phyloP scores from a whole-genome alignment of 257 asterid genomes.

The Fraxinus americana region DNA sequence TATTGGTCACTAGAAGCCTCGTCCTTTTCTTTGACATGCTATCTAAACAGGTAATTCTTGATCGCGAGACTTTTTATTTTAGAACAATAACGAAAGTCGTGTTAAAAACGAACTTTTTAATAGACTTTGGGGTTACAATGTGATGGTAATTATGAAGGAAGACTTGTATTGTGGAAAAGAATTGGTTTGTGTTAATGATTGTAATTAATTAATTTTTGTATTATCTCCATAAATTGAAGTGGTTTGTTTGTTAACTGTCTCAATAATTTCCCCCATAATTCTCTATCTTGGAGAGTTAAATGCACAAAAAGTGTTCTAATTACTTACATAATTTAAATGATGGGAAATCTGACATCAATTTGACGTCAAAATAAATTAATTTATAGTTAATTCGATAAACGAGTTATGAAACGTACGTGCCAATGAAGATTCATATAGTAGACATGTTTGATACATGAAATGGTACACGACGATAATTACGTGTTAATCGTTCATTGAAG shows the following conservation, averaged over 20 bases:
- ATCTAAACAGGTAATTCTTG: not conserved
- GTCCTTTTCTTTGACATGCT: too few species aligned
- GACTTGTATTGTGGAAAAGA: constrained; percentile 32
- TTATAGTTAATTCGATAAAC: not conserved
- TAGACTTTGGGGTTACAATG: not conserved
- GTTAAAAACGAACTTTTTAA: not conserved
- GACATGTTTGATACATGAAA: too few species aligned
- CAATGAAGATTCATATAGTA: too few species aligned
- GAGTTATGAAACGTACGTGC: too few species aligned
- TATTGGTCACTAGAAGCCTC: too few species aligned
- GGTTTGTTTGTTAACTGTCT: constrained; percentile 36
- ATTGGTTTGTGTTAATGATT: constrained; percentile 36
- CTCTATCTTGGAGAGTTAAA: constrained; percentile 29
- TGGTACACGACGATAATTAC: too few species aligned
- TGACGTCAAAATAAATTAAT: not conserved
- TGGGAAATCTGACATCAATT: not conserved
- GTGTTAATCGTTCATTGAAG: too few species aligned
- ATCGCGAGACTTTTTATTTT: not conserved
- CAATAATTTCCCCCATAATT: constrained; percentile 42
- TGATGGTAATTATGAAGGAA: constrained; percentile 24
- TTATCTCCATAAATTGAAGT: constrained; percentile 29
- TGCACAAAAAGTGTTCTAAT: not conserved
- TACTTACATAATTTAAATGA: constrained; percentile 2
- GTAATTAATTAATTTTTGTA: constrained; percentile 31
- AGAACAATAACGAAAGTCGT: not conserved